Conservation (phyloP, 1,284 basidiomycete species). For the Wallemia ichthyophaga region DNA sequence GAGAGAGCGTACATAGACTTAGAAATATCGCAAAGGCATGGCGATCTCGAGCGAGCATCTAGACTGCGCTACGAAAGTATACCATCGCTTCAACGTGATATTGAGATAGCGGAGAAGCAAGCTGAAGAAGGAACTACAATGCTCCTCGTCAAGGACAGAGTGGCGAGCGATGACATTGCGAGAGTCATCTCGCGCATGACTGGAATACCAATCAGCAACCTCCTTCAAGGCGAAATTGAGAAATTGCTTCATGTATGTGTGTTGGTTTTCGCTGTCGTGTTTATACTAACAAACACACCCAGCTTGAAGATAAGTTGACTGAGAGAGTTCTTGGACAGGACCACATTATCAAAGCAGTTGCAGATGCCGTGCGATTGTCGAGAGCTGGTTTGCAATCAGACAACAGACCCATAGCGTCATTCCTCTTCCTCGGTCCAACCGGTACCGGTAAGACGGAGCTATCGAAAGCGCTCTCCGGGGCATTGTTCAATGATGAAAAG, state of each 20-base stretch:
- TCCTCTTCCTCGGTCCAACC: conserved; percentile 65
- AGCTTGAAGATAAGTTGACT: conserved; percentile 59
- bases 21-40: conserved; percentile 58
- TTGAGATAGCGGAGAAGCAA: conserved; percentile 37
- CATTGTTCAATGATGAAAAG: conserved; percentile 63
- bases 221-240: conserved; percentile 66
- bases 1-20: conserved; percentile 59
- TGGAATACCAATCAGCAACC: conserved; percentile 64
- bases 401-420: conserved; percentile 61
- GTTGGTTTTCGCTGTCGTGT: too few relatives aligned
- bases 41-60: conserved; percentile 51
- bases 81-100: conserved; percentile 40
- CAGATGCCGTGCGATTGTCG: conserved; percentile 65
- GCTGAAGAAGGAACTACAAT: conserved; percentile 18
- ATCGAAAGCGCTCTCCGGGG: conserved; percentile 52
- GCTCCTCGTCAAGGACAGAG: conserved; percentile 49
- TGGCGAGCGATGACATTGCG: conserved; percentile 64
- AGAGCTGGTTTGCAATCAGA: conserved; percentile 64
- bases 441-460: conserved; percentile 63
- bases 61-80: conserved; percentile 54
- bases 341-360: conserved; percentile 43
- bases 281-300: background rate
- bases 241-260: conserved; percentile 58
- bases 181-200: conserved; percentile 64
- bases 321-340: conserved; percentile 65